Base-by-base conservation (phyloP, 73 alveolate species). In the Paramecium tetraurelia region DNA sequence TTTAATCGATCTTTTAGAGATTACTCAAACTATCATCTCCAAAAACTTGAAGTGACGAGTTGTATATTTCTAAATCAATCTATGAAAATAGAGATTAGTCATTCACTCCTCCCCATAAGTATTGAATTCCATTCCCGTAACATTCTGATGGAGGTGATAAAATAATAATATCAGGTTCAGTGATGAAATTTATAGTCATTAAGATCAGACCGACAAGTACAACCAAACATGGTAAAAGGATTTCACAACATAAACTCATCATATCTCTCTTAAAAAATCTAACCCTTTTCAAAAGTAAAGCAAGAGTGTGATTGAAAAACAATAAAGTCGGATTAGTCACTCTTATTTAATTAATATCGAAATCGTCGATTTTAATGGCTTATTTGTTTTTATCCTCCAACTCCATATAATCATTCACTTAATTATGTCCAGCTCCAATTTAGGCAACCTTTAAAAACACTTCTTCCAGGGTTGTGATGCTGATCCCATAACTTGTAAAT, bases 381-480 rank as follows among this genome's bases (percentile, higher is more conserved):
- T 31, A 11, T 33, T 76, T 43, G 1, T 36, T 58, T 77, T 76
- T 36, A 33, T 59, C 83, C 22, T 50, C 85, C 22, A 68, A 58
- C 18, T 69, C 58, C 50, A 14, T 22, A 33, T 44, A 59, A 76
- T 63, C 86, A 38, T 85, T 57, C 10, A 58, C 88, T 58, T 70
- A 20, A 22, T 92, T 21, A 80, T 63, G 68, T 89, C 69, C 92
- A 11, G 94, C 86, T 44, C 80, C 87, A 10, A 70, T 63, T 50
- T 89, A 24, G 14, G 96, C 99, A 5, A 98, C 99, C 92, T 95
- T 95, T 11, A 98, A 93, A 93, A 98, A 98, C 5, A 98, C 99
- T 93, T 98, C 99, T 96, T 98, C 99, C 50, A 98, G 94, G 12
- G 99, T 98, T 6, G 99, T 96, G 86, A 98, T 96, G 11, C 98